Evolutionary conservation across 2,329 filamentous ascomycete genomes (phyloP).

Genomic region (Apiospora pterosperma): DNA sequence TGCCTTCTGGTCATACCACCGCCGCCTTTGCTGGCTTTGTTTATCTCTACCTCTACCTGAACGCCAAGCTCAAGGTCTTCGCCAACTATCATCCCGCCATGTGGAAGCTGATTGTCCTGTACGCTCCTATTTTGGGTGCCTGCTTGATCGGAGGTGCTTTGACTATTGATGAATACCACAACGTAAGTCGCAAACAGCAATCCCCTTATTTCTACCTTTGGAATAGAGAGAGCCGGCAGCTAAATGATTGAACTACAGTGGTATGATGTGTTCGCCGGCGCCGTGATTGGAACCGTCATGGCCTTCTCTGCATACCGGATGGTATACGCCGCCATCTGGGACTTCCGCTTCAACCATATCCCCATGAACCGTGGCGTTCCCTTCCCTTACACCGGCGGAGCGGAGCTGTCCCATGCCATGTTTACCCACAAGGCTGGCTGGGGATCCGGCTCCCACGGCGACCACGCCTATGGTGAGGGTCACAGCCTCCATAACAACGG

Average conservation of each 20-base stretch:
- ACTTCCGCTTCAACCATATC: conserved; percentile 64
- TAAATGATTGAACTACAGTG: conserved; percentile 30
- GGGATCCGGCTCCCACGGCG: conserved; percentile 38
- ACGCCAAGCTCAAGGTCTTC: conserved; percentile 75
- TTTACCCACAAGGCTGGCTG: conserved; percentile 60
- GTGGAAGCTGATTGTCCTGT: conserved; percentile 68
- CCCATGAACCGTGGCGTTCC: conserved; percentile 57
- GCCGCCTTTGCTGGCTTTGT: conserved; percentile 71
- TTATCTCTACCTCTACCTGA: conserved; percentile 70
- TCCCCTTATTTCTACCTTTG: too few species aligned
- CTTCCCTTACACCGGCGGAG: conserved; percentile 46
- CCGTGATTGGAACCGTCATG: conserved; percentile 60
- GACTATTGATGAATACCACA: conserved; percentile 71
- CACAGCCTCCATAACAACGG: conserved; percentile 7
- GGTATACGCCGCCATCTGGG: conserved; percentile 65
- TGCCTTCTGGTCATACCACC: conserved; percentile 72
- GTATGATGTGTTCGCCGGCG: conserved; percentile 70
- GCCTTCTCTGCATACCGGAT: conserved; percentile 65
- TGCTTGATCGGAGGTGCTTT: conserved; percentile 65
- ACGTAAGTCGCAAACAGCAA: conserved; percentile 27
- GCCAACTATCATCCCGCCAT: conserved; percentile 68
- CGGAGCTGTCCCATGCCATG: conserved; percentile 49
- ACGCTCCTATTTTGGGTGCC: conserved; percentile 65
- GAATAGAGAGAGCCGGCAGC: too few species aligned
- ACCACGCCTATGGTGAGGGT: neutral